Evolutionary conservation across 306 rosid genomes (phyloP).

Genomic region (Phaseolus lunatus): DNA sequence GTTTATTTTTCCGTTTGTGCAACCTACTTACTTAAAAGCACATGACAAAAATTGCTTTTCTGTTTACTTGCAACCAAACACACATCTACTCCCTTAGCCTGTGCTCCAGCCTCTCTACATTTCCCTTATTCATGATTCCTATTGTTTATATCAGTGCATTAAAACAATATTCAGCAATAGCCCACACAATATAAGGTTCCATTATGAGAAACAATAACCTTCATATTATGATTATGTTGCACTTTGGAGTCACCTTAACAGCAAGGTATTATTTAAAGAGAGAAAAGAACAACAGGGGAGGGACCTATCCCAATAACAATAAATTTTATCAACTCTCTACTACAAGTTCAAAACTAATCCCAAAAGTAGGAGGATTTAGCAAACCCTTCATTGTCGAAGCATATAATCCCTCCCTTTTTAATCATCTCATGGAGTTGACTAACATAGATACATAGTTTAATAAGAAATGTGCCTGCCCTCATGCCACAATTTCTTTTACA

Average conservation of each 20-base stretch:
- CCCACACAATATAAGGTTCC: neutral
- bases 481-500: constrained; percentile 27
- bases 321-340: neutral
- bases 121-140: neutral
- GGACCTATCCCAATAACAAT: constrained; percentile 31
- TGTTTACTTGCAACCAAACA: neutral
- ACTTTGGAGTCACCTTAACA: neutral
- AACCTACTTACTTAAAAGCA: neutral
- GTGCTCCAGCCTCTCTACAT: neutral
- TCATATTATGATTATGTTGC: neutral
- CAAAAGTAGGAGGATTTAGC: constrained; percentile 34
- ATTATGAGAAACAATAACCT: neutral
- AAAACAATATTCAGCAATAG: neutral
- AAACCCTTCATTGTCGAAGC: neutral
- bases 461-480: constrained; percentile 39
- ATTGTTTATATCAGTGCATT: neutral
- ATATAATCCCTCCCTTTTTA: neutral
- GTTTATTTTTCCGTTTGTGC: neutral
- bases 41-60: neutral
- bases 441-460: constrained; percentile 36
- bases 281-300: neutral
- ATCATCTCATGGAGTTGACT: neutral
- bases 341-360: constrained; percentile 34
- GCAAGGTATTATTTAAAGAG: neutral
- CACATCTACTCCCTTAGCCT: too few species aligned